Conservation (phyloP, 2,329 filamentous ascomycete species). For the Aspergillus ochraceoroseus region DNA sequence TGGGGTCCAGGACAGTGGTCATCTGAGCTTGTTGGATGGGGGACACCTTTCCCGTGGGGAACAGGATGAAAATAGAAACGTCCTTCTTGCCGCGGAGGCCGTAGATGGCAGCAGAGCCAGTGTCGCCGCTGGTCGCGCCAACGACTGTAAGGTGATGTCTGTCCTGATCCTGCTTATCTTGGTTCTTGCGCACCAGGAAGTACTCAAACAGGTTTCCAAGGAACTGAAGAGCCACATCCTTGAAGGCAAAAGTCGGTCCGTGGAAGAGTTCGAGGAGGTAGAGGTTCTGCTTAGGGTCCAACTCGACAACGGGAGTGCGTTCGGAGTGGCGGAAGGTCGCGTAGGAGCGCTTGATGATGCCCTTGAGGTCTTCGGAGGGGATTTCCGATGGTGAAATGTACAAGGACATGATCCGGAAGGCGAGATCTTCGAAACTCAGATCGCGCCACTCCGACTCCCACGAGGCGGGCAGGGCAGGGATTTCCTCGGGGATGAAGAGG, state of each 20-base stretch:
- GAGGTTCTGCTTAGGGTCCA: constrained; percentile 66
- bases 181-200: constrained; percentile 44
- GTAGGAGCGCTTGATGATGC: constrained; percentile 80
- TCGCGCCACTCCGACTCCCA: constrained; percentile 28
- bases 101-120: constrained; percentile 92
- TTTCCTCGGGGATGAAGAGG: constrained; percentile 73
- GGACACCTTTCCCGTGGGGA: constrained; percentile 84
- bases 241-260: constrained; percentile 91
- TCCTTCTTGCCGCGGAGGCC: constrained; percentile 93
- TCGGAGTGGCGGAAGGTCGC: constrained; percentile 78
- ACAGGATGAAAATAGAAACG: constrained; percentile 90
- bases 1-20: constrained; percentile 85
- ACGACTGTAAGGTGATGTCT: constrained; percentile 80
- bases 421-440: constrained; percentile 25
- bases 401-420: constrained; percentile 72
- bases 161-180: constrained; percentile 47
- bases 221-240: constrained; percentile 90
- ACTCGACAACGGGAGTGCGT: constrained; percentile 71
- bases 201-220: constrained; percentile 78
- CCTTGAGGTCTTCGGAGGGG: constrained; percentile 69
- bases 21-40: constrained; percentile 95
- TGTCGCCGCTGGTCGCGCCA: constrained; percentile 79
- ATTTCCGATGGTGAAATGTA: constrained; percentile 85
- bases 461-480: constrained; percentile 22
- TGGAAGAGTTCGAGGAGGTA: constrained; percentile 93